phyloP scores from a whole-genome alignment of 1,139 yeast genomes.

The Yamadazyma dushanensis region DNA sequence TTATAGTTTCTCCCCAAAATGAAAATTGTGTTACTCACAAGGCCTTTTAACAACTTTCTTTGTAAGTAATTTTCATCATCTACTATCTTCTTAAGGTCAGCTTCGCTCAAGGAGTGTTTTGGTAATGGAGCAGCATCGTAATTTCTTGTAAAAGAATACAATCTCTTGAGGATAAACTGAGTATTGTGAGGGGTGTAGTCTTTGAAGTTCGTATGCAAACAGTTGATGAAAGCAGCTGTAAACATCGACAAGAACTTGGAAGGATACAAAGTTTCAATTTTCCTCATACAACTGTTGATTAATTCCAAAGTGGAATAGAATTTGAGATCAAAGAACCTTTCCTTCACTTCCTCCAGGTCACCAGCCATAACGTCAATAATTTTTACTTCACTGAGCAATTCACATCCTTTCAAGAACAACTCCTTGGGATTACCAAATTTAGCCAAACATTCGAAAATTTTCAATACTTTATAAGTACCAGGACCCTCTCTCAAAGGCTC shows the following conservation, averaged over 20 bases:
- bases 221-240: constrained; percentile 53
- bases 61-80: constrained; percentile 58
- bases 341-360: constrained; percentile 18
- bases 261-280: constrained; percentile 68
- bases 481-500: constrained; percentile 32
- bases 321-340: constrained; percentile 51
- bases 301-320: constrained; percentile 66
- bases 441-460: constrained; percentile 60
- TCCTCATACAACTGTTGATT: constrained; percentile 49
- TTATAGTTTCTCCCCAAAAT: constrained; percentile 28
- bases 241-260: constrained; percentile 74
- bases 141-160: constrained; percentile 66
- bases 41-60: constrained; percentile 42
- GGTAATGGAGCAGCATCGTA: constrained; percentile 53
- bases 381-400: constrained; percentile 43
- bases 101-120: constrained; percentile 27
- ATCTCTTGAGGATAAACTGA: constrained; percentile 55
- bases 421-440: constrained; percentile 77
- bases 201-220: constrained; percentile 40
- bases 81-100: constrained; percentile 38
- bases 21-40: constrained; percentile 46
- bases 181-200: constrained; percentile 22
- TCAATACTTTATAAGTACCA: constrained; percentile 38
- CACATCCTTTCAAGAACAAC: constrained; percentile 67
- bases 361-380: constrained; percentile 19